phyloP scores from a whole-genome alignment of 768 basidiomycete genomes.

The Phanerochaete carnosa region DNA sequence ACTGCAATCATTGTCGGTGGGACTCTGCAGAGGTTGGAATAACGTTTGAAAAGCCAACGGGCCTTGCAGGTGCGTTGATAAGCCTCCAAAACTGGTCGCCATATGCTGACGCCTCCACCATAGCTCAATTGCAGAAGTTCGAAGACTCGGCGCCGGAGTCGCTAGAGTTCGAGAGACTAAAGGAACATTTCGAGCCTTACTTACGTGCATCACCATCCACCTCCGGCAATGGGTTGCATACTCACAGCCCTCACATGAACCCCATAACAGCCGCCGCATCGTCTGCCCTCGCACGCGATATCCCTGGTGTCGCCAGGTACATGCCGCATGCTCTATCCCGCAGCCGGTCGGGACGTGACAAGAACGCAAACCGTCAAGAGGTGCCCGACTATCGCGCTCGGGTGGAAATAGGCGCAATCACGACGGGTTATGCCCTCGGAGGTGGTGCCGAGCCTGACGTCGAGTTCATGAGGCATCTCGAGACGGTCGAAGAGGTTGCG shows the following conservation, averaged over 20 bases:
- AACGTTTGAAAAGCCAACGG: constrained; percentile 95
- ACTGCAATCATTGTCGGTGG: constrained; percentile 94
- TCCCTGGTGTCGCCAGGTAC: constrained; percentile 78
- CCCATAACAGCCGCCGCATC: constrained; percentile 88
- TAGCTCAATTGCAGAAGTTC: constrained; percentile 88
- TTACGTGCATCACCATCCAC: constrained; percentile 80
- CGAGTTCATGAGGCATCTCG: constrained; percentile 65
- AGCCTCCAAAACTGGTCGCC: neutral
- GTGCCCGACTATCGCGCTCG: constrained; percentile 75
- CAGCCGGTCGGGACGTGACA: constrained; percentile 51
- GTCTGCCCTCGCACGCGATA: constrained; percentile 84
- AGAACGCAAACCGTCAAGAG: constrained; percentile 69
- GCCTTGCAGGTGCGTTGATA: constrained; percentile 71
- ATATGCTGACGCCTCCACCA: neutral
- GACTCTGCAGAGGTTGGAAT: constrained; percentile 89
- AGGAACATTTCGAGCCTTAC: constrained; percentile 96
- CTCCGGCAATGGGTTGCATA: constrained; percentile 56
- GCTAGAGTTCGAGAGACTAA: constrained; percentile 89
- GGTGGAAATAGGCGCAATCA: constrained; percentile 50
- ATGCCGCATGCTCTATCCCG: constrained; percentile 48
- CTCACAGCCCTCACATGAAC: constrained; percentile 73
- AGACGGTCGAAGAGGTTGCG: constrained; percentile 60
- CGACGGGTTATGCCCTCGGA: constrained; percentile 47
- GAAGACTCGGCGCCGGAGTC: constrained; percentile 84
- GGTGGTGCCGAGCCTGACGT: constrained; percentile 68